Conservation (phyloP, 1,139 yeast species). For the Saccharomyces hybrid region DNA sequence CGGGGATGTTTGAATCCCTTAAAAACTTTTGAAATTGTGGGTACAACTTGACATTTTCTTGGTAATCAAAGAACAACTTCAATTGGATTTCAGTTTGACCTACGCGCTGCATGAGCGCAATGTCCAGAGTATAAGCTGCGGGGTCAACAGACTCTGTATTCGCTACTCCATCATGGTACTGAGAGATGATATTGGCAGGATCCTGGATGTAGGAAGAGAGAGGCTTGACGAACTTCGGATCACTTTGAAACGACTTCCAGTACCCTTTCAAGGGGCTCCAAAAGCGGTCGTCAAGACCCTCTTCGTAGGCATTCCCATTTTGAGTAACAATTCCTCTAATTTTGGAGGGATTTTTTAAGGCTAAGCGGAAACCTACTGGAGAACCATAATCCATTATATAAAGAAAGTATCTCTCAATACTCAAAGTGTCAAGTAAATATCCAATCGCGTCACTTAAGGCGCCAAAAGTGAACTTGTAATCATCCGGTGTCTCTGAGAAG, state of each 20-base stretch:
- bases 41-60: slow-evolving; percentile 32
- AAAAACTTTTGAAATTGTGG: slow-evolving; percentile 34
- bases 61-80: slow-evolving; percentile 35
- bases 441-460: not conserved
- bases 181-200: not conserved
- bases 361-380: not conserved
- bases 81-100: slow-evolving; percentile 32
- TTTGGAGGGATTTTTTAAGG: slow-evolving; percentile 12
- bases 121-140: slow-evolving; percentile 32
- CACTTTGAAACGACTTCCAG: slow-evolving; percentile 29
- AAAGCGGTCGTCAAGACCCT: slow-evolving; percentile 34
- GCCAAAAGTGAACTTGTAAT: not conserved
- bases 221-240: slow-evolving; percentile 5
- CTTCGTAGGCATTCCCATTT: slow-evolving; percentile 42
- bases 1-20: slow-evolving; percentile 34
- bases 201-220: not conserved
- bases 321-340: slow-evolving; percentile 36
- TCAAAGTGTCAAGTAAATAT: not conserved
- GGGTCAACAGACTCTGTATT: slow-evolving; percentile 31
- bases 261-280: slow-evolving; percentile 35
- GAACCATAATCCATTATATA: not conserved
- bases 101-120: slow-evolving; percentile 26
- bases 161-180: slow-evolving; percentile 11
- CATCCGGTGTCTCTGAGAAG: not conserved
- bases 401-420: not conserved